Evolutionary conservation across 164 flowering plant genomes (phyloP).

Genomic region (Magnolia sinica): DNA sequence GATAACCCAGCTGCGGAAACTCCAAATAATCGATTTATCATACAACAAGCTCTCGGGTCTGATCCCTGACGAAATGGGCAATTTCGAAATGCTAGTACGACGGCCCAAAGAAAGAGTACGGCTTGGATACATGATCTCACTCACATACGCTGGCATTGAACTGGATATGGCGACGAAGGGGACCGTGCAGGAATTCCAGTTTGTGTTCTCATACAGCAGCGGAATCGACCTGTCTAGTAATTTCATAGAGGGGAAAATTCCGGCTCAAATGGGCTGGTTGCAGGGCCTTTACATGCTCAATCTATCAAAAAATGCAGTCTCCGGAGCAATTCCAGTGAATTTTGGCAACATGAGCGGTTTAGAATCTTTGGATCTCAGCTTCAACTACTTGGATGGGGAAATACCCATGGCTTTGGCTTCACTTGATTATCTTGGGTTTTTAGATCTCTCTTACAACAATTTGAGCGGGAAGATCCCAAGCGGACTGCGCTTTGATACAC

Average conservation of each 20-base stretch:
- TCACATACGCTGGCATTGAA: slow-evolving; percentile 1
- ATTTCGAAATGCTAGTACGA: background rate
- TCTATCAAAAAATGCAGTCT: slow-evolving; percentile 16
- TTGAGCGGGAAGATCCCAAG: slow-evolving; percentile 24
- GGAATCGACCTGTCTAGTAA: slow-evolving; percentile 23
- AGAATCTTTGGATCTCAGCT: background rate
- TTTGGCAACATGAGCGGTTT: background rate
- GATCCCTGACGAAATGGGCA: slow-evolving; percentile 7
- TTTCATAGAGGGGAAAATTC: slow-evolving; percentile 13
- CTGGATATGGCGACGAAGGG: slow-evolving; percentile 20
- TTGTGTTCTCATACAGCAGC: slow-evolving; percentile 4
- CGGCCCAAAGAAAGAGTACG: background rate
- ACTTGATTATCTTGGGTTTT: slow-evolving; percentile 4
- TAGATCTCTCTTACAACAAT: slow-evolving; percentile 20
- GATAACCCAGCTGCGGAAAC: slow-evolving; percentile 3
- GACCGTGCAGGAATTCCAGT: background rate
- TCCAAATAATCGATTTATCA: slow-evolving; percentile 15
- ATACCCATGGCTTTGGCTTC: slow-evolving; percentile 3
- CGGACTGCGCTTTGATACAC: slow-evolving; percentile 14
- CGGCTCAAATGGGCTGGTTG: slow-evolving; percentile 11
- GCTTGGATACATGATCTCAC: background rate
- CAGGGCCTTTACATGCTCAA: slow-evolving; percentile 20
- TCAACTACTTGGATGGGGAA: background rate
- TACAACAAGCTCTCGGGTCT: slow-evolving; percentile 18
- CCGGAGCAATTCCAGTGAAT: slow-evolving; percentile 11